A percentile compares a stretch with the other conserved stretches of the same genome.
phyloP scores from a whole-genome alignment of 2,329 filamentous ascomycete genomes.

The Colletotrichum sp. region DNA sequence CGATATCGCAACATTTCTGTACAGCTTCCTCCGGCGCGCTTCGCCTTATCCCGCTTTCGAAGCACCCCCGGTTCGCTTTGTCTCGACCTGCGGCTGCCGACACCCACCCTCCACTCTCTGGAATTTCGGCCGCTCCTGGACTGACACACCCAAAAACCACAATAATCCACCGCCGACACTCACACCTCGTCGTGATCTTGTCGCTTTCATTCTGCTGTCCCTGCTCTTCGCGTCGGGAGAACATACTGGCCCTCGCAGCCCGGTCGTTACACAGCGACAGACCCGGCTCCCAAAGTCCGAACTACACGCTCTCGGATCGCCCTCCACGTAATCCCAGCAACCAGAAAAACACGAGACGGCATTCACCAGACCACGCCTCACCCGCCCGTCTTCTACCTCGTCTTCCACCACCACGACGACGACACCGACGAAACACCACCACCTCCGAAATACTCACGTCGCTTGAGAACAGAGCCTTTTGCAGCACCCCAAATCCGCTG shows the following conservation, averaged over 20 bases:
- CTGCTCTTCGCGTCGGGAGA: background rate
- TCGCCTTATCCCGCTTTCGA: constrained; percentile 4
- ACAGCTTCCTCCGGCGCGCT: background rate
- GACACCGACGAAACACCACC: background rate
- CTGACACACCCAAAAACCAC: constrained; percentile 13
- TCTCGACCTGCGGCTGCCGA: constrained; percentile 16
- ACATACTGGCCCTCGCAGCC: background rate
- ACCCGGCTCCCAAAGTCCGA: background rate
- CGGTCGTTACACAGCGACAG: background rate
- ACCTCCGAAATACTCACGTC: background rate
- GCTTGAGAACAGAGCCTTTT: background rate
- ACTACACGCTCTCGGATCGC: background rate
- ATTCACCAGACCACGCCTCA: background rate
- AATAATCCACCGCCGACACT: constrained; percentile 13
- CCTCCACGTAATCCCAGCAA: constrained; percentile 8
- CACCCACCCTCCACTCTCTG: constrained; percentile 17
- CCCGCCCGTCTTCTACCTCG: background rate
- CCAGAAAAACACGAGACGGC: constrained; percentile 17
- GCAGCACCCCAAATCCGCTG: background rate
- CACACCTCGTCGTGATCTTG: background rate
- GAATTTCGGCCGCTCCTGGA: constrained; percentile 20
- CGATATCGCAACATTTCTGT: background rate
- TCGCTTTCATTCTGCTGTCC: background rate
- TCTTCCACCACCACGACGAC: background rate
- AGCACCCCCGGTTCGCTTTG: constrained; percentile 11